These are phyloP conservation scores for Ogataea ramenticola DNA, from an alignment of 805 yeast genomes.

Conservation along the genomic window DNA sequence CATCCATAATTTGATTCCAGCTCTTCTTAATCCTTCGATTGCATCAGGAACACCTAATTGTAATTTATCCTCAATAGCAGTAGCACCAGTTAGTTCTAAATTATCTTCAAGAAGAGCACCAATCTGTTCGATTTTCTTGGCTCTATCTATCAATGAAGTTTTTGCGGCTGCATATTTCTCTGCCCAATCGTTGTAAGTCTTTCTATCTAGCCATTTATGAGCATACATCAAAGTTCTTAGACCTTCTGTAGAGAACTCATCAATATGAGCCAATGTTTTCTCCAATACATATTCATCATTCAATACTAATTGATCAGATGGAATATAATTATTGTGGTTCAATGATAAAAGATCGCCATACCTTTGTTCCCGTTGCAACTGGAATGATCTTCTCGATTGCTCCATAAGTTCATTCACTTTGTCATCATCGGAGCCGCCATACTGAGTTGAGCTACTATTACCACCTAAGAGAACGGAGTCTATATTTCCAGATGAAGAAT, in stretches of 20 bases:
- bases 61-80: conserved; percentile 94
- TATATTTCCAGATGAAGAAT: not conserved
- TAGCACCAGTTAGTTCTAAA: conserved; percentile 78
- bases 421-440: conserved; percentile 31
- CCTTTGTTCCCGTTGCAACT: conserved; percentile 48
- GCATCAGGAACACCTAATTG: conserved; percentile 97
- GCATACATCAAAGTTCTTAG: conserved; percentile 83
- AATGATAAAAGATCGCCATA: conserved; percentile 30
- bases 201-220: conserved; percentile 58
- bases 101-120: conserved; percentile 68
- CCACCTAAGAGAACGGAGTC: not conserved
- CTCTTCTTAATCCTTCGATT: conserved; percentile 83
- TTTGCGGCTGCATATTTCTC: conserved; percentile 65
- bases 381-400: conserved; percentile 51
- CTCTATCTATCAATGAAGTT: conserved; percentile 63
- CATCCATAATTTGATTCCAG: conserved; percentile 97
- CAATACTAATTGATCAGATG: conserved; percentile 48
- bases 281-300: conserved; percentile 78
- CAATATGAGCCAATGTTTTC: conserved; percentile 82
- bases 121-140: conserved; percentile 54
- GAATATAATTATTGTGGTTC: conserved; percentile 28
- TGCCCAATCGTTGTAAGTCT: conserved; percentile 62
- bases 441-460: too few species aligned
- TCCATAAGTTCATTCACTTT: conserved; percentile 48
- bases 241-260: conserved; percentile 93